Evolutionary conservation across 164 flowering plant species (phyloP), one percentile per base, ranked within the genome.

Genomic region (Berberis vulgaris): DNA sequence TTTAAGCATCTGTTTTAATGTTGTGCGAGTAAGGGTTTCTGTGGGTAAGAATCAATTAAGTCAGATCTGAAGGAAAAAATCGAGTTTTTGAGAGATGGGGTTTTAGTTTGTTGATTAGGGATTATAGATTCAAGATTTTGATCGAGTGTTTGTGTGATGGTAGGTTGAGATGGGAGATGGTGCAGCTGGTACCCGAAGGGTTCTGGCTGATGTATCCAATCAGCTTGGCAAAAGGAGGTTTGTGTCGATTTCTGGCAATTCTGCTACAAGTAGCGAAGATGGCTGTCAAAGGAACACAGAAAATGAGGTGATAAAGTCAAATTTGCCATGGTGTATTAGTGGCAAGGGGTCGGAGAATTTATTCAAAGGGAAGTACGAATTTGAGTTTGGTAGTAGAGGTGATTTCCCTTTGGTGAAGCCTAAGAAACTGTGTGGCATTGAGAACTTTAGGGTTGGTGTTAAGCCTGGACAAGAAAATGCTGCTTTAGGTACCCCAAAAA

Each of bases 171-270:
- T 69, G 57, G 80, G 65, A 41, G 76, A 72, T 59, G 73, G 61
- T 65, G 63, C 68, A 4, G 57, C 61, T 3, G 75, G 69, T 8
- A 49, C 52, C 26, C 84, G 86, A 11, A 41, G 69, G 1, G 84
- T 49, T 41, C 66, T 91, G 46, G 84, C 76, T 2, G 90, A 91
- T 61, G 54, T 88, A 50, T 80, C 92, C 0, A 91, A 88, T 71
- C 72, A 50, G 39, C 60, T 72, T 0, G 75, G 68, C n/a, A 87
- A 84, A 65, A 78, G 90, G 57, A 66, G 62, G 38, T 64, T 79
- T 68, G 72, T 76, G 2, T 49, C 59, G 41, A 46, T 70, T 63
- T 64, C 71, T 1, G 68, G 67, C 9, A 63, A 66, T 64, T 44
- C 65, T 2, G 65, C 4, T 39, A 3, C 59, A 12, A 63, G 65